Conservation (phyloP, 176 grass and related monocot genomes). For the Carex cristatella region DNA sequence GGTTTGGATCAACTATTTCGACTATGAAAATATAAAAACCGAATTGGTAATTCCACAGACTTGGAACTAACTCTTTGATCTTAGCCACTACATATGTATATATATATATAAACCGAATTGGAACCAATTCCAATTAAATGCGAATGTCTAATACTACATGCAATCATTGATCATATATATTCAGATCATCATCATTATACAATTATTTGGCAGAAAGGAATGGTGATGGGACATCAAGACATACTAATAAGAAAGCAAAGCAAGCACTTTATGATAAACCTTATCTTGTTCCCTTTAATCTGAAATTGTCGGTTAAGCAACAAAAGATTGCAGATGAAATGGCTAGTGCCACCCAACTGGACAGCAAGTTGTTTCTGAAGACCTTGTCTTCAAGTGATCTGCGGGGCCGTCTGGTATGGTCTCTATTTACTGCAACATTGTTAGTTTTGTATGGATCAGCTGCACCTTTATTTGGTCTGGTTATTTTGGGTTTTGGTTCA, state of each 20-base stretch:
- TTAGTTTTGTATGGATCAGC: background rate
- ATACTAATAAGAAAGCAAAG: background rate
- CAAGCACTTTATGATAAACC: background rate
- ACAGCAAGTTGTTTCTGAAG: conserved; percentile 2
- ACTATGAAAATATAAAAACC: too few species aligned
- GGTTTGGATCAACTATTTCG: too few species aligned
- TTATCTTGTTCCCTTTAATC: background rate
- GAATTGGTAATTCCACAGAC: too few species aligned
- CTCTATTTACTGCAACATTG: background rate
- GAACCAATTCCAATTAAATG: background rate
- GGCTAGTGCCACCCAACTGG: background rate
- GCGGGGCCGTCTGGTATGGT: background rate
- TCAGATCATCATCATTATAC: too few species aligned
- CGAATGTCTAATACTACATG: background rate
- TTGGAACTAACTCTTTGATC: background rate
- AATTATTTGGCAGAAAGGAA: too few species aligned
- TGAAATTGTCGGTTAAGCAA: background rate
- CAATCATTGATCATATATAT: too few species aligned
- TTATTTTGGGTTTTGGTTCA: background rate
- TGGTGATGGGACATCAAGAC: background rate
- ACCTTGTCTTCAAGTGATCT: background rate
- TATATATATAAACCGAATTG: background rate
- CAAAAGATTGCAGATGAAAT: background rate
- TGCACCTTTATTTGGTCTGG: background rate
- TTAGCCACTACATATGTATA: too few species aligned